Evolutionary conservation across 1,284 basidiomycete genomes (phyloP), one percentile per base, ranked within the genome.

Genomic region (Trametes polyzona): DNA sequence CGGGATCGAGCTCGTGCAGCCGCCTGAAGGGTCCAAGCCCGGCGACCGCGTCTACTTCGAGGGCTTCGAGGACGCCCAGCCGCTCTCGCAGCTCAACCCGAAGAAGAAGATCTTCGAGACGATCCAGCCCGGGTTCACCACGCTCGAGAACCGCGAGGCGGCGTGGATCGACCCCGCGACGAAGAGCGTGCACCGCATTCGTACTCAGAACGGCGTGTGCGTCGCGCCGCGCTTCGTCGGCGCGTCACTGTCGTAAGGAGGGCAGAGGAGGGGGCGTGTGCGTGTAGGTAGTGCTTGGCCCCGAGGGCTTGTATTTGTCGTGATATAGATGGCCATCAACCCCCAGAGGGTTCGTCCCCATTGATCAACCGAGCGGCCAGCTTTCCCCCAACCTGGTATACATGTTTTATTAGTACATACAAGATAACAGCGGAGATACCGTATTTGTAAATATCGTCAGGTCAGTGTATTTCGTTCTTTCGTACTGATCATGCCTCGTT

Each of bases 21-120:
- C 95, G 12, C 96, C 96, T 24, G 77, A 83, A n/a, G 88, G 86
- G 21, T 88, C 90, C 11, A 87, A 93, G 68, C 92, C 95, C 4
- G 96, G 96, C 37, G 96, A 98, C 55, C 82, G 90, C 26, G 84
- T 98, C 41, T 98, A 92, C 78, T 98, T 98, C 67, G 95, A 98
- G 69, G 95, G 95, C 12, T 95, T 83, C 67, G 90, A 93, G 75
- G 92, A 80, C 66, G 84, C 81, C 2, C 81, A 78, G 24, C 90
- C 95, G 2, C 77, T 96, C 37, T 72, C 88, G 2, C 92, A 94
- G 68, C 80, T 98, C 60, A 97, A 96, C 75, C 95, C 95, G 10
- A 98, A 98, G 78, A 97, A 96, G 79, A 98, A 98, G 78, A 91
- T 97, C 29, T 98, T 96, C 66, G 96, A 98, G 77, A 90, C 93